Percentiles rank a stretch among this genome's conserved stretches.
phyloP scores from a whole-genome alignment of 305 asterid species.

The Stenogyne calaminthoides region DNA sequence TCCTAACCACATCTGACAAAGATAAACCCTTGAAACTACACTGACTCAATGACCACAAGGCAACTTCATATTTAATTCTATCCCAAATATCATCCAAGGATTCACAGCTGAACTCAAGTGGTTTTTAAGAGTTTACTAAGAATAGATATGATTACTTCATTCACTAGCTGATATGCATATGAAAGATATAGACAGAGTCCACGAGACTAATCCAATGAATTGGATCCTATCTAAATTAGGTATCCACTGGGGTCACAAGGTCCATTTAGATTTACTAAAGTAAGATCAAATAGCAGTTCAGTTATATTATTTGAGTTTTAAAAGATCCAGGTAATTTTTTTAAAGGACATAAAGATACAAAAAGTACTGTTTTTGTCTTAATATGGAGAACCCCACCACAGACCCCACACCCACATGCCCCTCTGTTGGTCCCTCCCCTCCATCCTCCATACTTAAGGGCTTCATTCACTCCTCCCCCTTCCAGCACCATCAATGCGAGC shows the following conservation, averaged over 20 bases:
- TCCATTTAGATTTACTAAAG: neutral
- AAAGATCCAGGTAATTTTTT: too few species aligned
- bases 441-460: too few species aligned
- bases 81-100: too few species aligned
- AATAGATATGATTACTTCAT: neutral
- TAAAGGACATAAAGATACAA: too few species aligned
- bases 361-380: too few species aligned
- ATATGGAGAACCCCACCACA: neutral
- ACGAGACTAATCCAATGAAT: neutral
- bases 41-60: too few species aligned
- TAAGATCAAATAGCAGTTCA: neutral
- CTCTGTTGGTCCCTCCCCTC: neutral
- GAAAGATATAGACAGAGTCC: neutral
- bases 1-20: too few species aligned
- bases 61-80: too few species aligned
- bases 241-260: neutral
- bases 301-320: neutral
- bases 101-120: neutral
- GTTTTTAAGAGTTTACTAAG: slow-evolving; percentile 2
- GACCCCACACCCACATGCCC: neutral
- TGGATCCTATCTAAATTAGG: neutral
- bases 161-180: neutral
- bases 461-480: too few species aligned
- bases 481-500: too few species aligned
- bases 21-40: too few species aligned